A percentile compares a stretch with the other conserved stretches of the same genome.
These are phyloP conservation scores for Gaultheria prostrata DNA, from an alignment of 148 eudicot species.

Conservation along the genomic window DNA sequence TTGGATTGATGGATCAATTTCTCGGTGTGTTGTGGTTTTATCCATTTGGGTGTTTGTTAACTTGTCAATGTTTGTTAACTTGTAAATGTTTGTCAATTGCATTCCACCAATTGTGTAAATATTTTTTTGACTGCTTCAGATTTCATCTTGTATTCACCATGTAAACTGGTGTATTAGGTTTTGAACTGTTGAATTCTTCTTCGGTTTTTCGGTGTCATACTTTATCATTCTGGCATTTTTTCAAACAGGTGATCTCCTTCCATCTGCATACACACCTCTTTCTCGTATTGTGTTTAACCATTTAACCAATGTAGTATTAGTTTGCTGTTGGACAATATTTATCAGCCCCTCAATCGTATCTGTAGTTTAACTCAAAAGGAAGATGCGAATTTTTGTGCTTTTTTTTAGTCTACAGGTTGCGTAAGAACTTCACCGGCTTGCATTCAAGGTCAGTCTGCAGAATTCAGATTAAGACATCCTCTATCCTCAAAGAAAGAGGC, in stretches of 20 bases:
- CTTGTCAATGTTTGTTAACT: background rate
- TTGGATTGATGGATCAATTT: background rate
- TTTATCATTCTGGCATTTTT: background rate
- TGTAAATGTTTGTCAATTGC: background rate
- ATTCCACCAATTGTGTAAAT: background rate
- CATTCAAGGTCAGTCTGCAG: slow-evolving; percentile 28
- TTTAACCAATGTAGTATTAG: background rate
- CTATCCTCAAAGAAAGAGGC: slow-evolving; percentile 37
- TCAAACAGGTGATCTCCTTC: slow-evolving; percentile 8
- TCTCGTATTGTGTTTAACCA: background rate
- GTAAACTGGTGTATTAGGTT: background rate
- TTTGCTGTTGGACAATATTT: background rate
- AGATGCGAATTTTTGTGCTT: background rate
- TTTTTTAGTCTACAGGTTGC: slow-evolving; percentile 43
- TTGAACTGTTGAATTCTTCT: background rate
- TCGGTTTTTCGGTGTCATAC: background rate
- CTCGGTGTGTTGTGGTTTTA: background rate
- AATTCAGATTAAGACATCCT: slow-evolving; percentile 34
- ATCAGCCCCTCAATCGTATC: background rate
- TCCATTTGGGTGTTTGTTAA: background rate
- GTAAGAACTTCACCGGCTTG: slow-evolving; percentile 22
- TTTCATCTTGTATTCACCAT: background rate
- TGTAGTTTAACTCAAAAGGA: background rate
- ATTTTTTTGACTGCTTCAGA: background rate
- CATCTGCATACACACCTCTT: background rate